These are phyloP conservation scores for Podosphaera leucotricha DNA, from an alignment of 2,329 filamentous ascomycete genomes.

Conservation along the genomic window DNA sequence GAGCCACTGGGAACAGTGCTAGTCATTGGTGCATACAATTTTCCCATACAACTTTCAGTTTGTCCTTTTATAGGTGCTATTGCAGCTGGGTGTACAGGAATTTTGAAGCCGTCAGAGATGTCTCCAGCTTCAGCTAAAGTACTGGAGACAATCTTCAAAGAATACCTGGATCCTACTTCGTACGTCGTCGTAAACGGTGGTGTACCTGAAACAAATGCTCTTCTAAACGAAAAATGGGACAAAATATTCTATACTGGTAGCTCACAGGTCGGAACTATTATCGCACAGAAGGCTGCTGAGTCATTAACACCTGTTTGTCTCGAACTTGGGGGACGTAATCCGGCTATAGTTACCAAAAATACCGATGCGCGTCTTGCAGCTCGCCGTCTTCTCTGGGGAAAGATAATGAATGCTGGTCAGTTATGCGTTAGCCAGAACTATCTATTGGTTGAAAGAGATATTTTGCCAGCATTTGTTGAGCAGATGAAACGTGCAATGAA, in stretches of 20 bases:
- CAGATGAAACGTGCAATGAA: constrained; percentile 48
- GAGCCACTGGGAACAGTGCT: constrained; percentile 68
- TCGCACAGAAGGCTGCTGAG: constrained; percentile 72
- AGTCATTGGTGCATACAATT: constrained; percentile 87
- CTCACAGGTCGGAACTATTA: constrained; percentile 56
- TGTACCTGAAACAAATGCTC: constrained; percentile 53
- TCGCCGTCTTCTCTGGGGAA: constrained; percentile 68
- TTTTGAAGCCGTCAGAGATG: constrained; percentile 78
- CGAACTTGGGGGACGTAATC: constrained; percentile 80
- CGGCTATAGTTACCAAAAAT: constrained; percentile 70
- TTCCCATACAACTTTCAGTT: constrained; percentile 61
- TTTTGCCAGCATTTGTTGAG: constrained; percentile 47
- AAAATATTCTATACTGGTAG: constrained; percentile 96
- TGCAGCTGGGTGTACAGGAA: constrained; percentile 67
- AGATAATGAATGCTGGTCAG: constrained; percentile 69
- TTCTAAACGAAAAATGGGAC: constrained; percentile 81
- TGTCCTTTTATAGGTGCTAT: constrained; percentile 73
- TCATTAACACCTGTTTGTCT: constrained; percentile 70
- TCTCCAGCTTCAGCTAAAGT: constrained; percentile 55
- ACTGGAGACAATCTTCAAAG: constrained; percentile 53
- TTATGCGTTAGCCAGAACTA: constrained; percentile 89
- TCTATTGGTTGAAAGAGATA: constrained; percentile 53
- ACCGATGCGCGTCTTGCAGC: constrained; percentile 63
- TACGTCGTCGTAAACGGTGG: constrained; percentile 64
- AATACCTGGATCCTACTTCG: constrained; percentile 50